Evolutionary conservation across 345 rosid species (phyloP).

Genomic region (Boechera stricta): DNA sequence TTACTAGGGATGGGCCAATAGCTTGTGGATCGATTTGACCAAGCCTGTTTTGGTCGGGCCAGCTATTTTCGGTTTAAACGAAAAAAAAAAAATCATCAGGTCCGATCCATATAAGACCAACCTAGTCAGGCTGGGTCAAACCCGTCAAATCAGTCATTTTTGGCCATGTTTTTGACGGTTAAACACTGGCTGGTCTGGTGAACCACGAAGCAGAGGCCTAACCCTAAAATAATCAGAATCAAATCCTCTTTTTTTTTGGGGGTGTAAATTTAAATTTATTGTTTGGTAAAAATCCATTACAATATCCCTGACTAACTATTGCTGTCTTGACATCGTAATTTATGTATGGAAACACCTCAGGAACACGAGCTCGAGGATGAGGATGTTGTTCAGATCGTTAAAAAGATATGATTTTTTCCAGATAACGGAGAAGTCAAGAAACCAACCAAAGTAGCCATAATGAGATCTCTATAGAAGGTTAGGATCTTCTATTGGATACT

Average conservation of each 20-base stretch:
- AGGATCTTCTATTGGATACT: conserved; percentile 16
- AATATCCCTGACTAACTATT: background rate
- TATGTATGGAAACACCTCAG: conserved; percentile 50
- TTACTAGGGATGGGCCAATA: background rate
- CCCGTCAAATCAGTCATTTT: background rate
- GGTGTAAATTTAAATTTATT: background rate
- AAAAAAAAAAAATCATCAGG: background rate
- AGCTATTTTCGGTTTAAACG: background rate
- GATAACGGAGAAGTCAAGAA: conserved; percentile 17
- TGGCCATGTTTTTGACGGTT: conserved; percentile 11
- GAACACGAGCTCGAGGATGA: conserved; percentile 99
- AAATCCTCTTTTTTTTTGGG: background rate
- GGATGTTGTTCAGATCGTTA: conserved; percentile 96
- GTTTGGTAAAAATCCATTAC: background rate
- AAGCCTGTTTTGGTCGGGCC: background rate
- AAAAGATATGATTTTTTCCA: conserved; percentile 64
- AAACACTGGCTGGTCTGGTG: conserved; percentile 4
- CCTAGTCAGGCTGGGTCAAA: too few relatives aligned
- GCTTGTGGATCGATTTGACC: conserved; percentile 11
- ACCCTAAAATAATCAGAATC: background rate
- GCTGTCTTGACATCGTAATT: background rate
- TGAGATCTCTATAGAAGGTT: conserved; percentile 27
- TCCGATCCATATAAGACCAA: conserved; percentile 3
- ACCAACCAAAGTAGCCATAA: conserved; percentile 5
- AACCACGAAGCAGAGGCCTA: background rate